These are phyloP conservation scores for Beauveria rudraprayagi DNA, from an alignment of 2,329 filamentous ascomycete species.

Conservation along the genomic window DNA sequence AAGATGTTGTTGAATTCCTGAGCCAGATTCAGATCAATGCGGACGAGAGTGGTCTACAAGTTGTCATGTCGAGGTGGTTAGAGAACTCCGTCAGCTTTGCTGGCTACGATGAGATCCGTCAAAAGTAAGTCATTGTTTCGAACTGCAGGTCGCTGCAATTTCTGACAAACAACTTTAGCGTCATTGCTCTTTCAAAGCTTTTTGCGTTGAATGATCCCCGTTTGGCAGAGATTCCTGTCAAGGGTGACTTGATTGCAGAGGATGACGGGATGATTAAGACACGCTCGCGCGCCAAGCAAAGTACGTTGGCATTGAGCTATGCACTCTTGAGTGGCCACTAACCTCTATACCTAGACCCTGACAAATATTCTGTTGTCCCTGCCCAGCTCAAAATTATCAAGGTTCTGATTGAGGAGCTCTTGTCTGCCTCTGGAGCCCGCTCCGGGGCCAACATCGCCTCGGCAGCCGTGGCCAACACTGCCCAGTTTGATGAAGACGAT, in stretches of 20 bases:
- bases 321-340: slow-evolving; percentile 16
- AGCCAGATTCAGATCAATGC: slow-evolving; percentile 68
- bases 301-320: slow-evolving; percentile 36
- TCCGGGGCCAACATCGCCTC: slow-evolving; percentile 54
- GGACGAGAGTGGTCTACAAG: slow-evolving; percentile 72
- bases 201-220: slow-evolving; percentile 81
- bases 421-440: slow-evolving; percentile 65
- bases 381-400: slow-evolving; percentile 94
- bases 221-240: slow-evolving; percentile 71
- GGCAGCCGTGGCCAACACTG: slow-evolving; percentile 52
- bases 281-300: slow-evolving; percentile 77
- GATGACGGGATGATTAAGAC: slow-evolving; percentile 82
- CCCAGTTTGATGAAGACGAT: slow-evolving; percentile 56
- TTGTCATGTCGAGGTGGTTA: slow-evolving; percentile 90
- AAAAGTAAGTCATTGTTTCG: slow-evolving; percentile 60
- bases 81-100: slow-evolving; percentile 96
- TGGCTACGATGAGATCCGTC: slow-evolving; percentile 94
- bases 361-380: slow-evolving; percentile 79
- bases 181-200: slow-evolving; percentile 86
- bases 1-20: slow-evolving; percentile 87
- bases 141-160: background rate
- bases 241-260: slow-evolving; percentile 81
- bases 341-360: slow-evolving; percentile 51
- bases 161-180: slow-evolving; percentile 38
- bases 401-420: slow-evolving; percentile 84